phyloP scores from a whole-genome alignment of 1,139 yeast genomes.

The Spencermartinsiella ligniputridi region DNA sequence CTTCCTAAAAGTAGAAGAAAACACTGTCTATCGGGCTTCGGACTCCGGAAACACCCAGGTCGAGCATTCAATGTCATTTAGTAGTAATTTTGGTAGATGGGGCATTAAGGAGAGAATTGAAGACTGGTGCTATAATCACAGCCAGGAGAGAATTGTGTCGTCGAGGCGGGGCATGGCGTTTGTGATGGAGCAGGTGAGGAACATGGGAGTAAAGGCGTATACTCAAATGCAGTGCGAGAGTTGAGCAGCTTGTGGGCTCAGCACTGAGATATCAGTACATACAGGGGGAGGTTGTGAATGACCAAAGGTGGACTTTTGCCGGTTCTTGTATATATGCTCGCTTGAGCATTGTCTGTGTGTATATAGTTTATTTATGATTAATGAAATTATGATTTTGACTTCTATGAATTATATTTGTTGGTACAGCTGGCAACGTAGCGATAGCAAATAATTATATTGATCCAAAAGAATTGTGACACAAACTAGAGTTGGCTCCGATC shows the following conservation, averaged over 20 bases:
- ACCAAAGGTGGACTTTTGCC: too few species aligned
- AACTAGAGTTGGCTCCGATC: too few species aligned
- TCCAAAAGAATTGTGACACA: too few species aligned
- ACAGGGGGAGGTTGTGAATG: too few species aligned
- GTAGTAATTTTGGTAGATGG: slow-evolving; percentile 56
- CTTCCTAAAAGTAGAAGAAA: slow-evolving; percentile 77
- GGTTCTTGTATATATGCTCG: too few species aligned
- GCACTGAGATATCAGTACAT: too few species aligned
- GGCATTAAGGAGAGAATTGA: slow-evolving; percentile 76
- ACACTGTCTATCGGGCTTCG: slow-evolving; percentile 47
- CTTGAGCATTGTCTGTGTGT: not conserved
- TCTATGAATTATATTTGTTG: too few species aligned
- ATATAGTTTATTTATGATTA: not conserved
- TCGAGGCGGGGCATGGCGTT: slow-evolving; percentile 70
- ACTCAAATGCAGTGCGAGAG: slow-evolving; percentile 10
- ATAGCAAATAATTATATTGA: too few species aligned
- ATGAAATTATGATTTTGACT: not conserved
- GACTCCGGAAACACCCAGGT: slow-evolving; percentile 18
- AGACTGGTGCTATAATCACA: slow-evolving; percentile 70
- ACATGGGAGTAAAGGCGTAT: slow-evolving; percentile 30
- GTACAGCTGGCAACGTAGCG: too few species aligned
- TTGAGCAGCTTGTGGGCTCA: too few species aligned
- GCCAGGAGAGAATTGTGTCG: slow-evolving; percentile 60
- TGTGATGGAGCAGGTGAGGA: slow-evolving; percentile 63
- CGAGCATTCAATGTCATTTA: slow-evolving; percentile 54